Base-by-base conservation (phyloP, 2,329 filamentous ascomycete genomes). In the Colletotrichum australisinense region DNA sequence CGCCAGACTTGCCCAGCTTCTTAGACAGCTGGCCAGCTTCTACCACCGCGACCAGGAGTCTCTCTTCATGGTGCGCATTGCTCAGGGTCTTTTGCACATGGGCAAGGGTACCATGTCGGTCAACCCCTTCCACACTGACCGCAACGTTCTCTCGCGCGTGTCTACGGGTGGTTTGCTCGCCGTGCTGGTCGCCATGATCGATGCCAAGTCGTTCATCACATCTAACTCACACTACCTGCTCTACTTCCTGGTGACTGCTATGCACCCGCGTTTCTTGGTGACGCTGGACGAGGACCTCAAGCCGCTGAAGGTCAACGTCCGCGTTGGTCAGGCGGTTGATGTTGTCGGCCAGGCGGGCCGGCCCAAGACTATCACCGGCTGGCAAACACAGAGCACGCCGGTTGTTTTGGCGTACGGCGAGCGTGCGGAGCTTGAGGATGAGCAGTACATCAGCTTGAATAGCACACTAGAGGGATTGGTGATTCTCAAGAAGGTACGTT, bases 381-480 rank as follows among this genome's bases (percentile, higher is more conserved):
- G 97, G 97, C 97, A 99, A 85, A 99, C 97, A 76, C 97, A 99
- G 88, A 98, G 94, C 86, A 99, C 97, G n/a, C 97, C 97, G 0
- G 97, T 99, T 59, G 87, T 99, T 72, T 87, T 99, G 78, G 93
- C 94, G n/a, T 93, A 98, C 80, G 97, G 97, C 35, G 97, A 99
- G 87, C 90, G 97, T 79, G 97, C 97, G 11, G 97, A 99, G 87
- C 87, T 99, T 63, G 97, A 99, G 84, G 97, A 99, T 79, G 97
- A 99, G 86, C 93, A 99, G 86, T 99, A 98, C 83, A 93, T 98
- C 76, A 94, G 93, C 83, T 86, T 99, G 80, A 97, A 93, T 82
- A 97, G 92, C 86, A 97, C 93, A 66, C 88, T 99, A 75, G 97
- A 99, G 86, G 97, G 97, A 38, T 88, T 99, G 79, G 96, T 98